Percentiles rank a stretch among this genome's conserved stretches.
Evolutionary conservation across 192 early-diverging fungal species (phyloP).

Genomic region (Gigaspora rosea): DNA sequence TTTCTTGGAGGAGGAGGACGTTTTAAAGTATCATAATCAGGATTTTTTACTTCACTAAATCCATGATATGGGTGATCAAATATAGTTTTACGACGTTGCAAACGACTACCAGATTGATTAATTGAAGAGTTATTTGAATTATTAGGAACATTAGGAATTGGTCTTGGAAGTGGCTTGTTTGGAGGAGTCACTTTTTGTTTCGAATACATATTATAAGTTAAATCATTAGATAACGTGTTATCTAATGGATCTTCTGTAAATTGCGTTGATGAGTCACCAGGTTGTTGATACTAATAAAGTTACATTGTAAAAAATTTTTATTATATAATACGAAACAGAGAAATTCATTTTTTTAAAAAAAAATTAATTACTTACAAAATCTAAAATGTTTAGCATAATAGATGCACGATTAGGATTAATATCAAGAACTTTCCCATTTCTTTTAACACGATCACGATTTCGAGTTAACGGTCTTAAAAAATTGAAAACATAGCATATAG

Average conservation of each 20-base stretch:
- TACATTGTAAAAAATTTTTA: background rate
- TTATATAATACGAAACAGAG: background rate
- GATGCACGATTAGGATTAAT: background rate
- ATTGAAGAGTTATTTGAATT: conserved; percentile 6
- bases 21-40: conserved; percentile 29
- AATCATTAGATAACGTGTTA: background rate
- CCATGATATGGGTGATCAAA: conserved; percentile 60
- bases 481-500: too few relatives aligned
- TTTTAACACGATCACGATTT: background rate
- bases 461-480: too few relatives aligned
- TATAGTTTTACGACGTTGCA: conserved; percentile 51
- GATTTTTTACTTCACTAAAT: conserved; percentile 45
- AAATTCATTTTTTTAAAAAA: background rate
- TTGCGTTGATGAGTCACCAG: background rate
- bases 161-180: background rate
- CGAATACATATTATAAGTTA: background rate
- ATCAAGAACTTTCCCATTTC: background rate
- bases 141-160: background rate
- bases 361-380: background rate
- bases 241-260: background rate
- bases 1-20: conserved; percentile 17
- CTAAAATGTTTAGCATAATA: background rate
- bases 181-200: background rate
- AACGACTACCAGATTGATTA: background rate
- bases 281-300: background rate